phyloP scores from a whole-genome alignment of 345 rosid genomes.

The Draba incana region DNA sequence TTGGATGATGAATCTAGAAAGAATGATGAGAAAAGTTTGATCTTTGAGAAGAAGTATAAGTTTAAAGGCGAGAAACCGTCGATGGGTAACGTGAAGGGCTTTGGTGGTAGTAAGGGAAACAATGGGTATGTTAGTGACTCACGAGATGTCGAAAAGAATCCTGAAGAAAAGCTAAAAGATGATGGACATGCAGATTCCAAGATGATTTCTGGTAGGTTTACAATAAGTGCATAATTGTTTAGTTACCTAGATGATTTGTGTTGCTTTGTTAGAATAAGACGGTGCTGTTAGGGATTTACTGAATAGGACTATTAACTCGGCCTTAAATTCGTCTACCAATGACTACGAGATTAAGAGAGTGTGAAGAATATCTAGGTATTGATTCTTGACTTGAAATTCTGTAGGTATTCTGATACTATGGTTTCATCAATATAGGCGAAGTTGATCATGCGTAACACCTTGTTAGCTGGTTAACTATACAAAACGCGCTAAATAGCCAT shows the following conservation, averaged over 20 bases:
- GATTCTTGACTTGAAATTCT: background rate
- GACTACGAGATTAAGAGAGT: background rate
- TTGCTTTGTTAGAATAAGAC: background rate
- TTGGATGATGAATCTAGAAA: constrained; percentile 41
- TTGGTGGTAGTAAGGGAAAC: constrained; percentile 42
- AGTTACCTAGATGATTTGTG: constrained; percentile 1
- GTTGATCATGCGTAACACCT: constrained; percentile 6
- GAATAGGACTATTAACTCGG: background rate
- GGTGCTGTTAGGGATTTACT: background rate
- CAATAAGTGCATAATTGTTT: constrained; percentile 5
- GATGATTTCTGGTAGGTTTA: constrained; percentile 48
- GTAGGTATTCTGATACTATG: background rate
- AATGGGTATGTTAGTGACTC: constrained; percentile 23
- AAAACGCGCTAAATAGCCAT: constrained; percentile 1
- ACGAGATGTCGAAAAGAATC: constrained; percentile 11
- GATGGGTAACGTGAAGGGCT: constrained; percentile 48
- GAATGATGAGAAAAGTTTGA: constrained; percentile 38
- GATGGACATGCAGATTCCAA: constrained; percentile 34
- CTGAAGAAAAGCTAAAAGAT: constrained; percentile 31
- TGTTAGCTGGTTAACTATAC: background rate
- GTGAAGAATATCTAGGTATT: background rate
- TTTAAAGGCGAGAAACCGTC: constrained; percentile 47
- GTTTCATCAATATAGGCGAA: background rate
- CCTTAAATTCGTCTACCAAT: background rate
- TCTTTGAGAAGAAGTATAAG: constrained; percentile 60